phyloP scores from a whole-genome alignment of 768 basidiomycete genomes.

The Collybia sp. region DNA sequence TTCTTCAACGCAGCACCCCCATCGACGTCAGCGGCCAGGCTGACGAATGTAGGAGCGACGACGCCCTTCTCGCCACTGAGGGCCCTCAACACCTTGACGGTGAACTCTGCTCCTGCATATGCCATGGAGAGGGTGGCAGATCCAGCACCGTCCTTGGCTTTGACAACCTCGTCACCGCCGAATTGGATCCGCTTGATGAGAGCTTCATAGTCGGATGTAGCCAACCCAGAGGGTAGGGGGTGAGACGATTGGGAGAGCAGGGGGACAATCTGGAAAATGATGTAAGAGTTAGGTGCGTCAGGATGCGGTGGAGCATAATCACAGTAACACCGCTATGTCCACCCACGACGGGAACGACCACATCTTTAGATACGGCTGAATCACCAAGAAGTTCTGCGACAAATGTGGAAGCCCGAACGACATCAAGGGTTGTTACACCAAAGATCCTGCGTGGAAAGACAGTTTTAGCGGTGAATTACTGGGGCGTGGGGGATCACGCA shows the following conservation, averaged over 20 bases:
- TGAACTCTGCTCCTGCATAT: slow-evolving; percentile 89
- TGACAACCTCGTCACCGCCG: slow-evolving; percentile 96
- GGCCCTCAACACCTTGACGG: slow-evolving; percentile 77
- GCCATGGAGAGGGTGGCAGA: slow-evolving; percentile 98
- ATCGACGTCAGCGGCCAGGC: slow-evolving; percentile 63
- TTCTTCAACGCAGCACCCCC: slow-evolving; percentile 73
- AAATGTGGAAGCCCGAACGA: slow-evolving; percentile 97
- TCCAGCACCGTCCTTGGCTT: slow-evolving; percentile 93
- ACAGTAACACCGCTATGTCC: slow-evolving; percentile 93
- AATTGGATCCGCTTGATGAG: slow-evolving; percentile 88
- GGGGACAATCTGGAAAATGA: slow-evolving; percentile 68
- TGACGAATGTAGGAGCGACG: slow-evolving; percentile 79
- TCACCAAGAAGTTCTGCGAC: slow-evolving; percentile 75
- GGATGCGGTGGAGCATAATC: slow-evolving; percentile 14
- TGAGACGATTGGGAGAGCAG: slow-evolving; percentile 88
- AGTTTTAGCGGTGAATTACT: neutral
- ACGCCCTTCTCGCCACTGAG: slow-evolving; percentile 86
- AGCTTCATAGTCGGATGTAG: slow-evolving; percentile 43
- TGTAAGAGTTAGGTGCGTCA: neutral
- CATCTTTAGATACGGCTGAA: slow-evolving; percentile 50
- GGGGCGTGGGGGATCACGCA: slow-evolving; percentile 22
- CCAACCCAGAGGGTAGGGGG: slow-evolving; percentile 57
- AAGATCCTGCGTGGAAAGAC: slow-evolving; percentile 60
- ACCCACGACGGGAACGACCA: slow-evolving; percentile 88
- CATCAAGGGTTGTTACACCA: slow-evolving; percentile 97